These are phyloP conservation scores for Lactarius deliciosus DNA, from an alignment of 768 basidiomycete species.

Conservation along the genomic window DNA sequence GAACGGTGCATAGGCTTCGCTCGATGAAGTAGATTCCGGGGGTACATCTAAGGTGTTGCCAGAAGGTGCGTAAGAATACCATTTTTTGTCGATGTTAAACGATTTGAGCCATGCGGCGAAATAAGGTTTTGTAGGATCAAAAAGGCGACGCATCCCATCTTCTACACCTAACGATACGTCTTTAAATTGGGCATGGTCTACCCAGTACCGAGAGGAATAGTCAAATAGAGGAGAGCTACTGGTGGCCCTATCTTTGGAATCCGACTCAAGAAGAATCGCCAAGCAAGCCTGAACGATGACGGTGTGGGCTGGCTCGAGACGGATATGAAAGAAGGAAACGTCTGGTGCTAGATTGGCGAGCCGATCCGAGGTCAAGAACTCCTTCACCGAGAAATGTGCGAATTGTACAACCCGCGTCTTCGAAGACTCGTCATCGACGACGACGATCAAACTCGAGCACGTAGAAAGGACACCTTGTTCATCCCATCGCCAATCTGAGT, in stretches of 20 bases:
- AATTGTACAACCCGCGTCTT: not conserved
- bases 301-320: not conserved
- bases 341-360: not conserved
- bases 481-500: too few relatives aligned
- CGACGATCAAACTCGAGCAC: too few relatives aligned
- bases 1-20: not conserved
- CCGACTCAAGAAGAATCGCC: not conserved
- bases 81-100: not conserved
- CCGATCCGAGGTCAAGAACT: constrained; percentile 5
- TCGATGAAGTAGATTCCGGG: too few relatives aligned
- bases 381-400: not conserved
- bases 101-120: not conserved
- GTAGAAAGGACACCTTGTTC: too few relatives aligned
- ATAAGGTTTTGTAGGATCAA: not conserved
- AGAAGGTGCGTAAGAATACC: not conserved
- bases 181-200: not conserved
- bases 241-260: too few relatives aligned
- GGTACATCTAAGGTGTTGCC: too few relatives aligned
- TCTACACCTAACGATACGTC: not conserved
- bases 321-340: not conserved
- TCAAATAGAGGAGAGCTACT: not conserved
- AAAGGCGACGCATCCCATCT: not conserved
- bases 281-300: not conserved
- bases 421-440: too few relatives aligned
- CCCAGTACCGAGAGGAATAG: not conserved